These are phyloP conservation scores for Trichoderma sp. DNA, from an alignment of 2,329 filamentous ascomycete species.

Conservation along the genomic window DNA sequence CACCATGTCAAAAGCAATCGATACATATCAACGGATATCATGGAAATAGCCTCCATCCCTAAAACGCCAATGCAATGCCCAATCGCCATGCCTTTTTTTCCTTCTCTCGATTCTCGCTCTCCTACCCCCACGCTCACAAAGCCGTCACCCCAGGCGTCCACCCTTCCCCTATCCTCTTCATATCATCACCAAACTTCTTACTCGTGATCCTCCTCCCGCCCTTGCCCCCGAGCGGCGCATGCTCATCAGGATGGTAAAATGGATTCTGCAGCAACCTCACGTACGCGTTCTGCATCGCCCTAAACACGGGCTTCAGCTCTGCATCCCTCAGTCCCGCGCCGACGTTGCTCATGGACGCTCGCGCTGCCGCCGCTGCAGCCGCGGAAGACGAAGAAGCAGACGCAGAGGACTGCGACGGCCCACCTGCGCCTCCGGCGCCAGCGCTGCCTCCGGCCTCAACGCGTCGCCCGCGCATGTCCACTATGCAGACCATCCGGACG, in stretches of 20 bases:
- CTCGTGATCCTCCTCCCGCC: slow-evolving; percentile 77
- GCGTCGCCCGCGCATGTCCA: slow-evolving; percentile 71
- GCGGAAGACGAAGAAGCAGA: slow-evolving; percentile 28
- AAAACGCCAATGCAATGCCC: slow-evolving; percentile 28
- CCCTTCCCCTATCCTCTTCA: slow-evolving; percentile 80
- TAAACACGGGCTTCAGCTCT: slow-evolving; percentile 90
- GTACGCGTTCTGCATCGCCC: slow-evolving; percentile 90
- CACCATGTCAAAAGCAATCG: slow-evolving; percentile 5
- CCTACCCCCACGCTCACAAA: slow-evolving; percentile 50
- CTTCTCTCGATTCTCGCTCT: neutral
- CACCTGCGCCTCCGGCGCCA: slow-evolving; percentile 19
- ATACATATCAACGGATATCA: slow-evolving; percentile 23
- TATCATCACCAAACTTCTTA: slow-evolving; percentile 76
- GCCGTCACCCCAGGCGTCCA: slow-evolving; percentile 77
- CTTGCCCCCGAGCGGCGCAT: slow-evolving; percentile 61
- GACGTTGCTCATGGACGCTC: slow-evolving; percentile 42
- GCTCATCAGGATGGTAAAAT: slow-evolving; percentile 89
- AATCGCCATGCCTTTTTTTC: neutral
- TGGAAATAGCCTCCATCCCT: neutral
- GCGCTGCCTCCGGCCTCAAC: slow-evolving; percentile 16
- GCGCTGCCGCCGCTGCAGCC: slow-evolving; percentile 30
- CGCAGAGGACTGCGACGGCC: slow-evolving; percentile 33
- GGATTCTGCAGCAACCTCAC: slow-evolving; percentile 88
- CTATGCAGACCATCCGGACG: slow-evolving; percentile 84
- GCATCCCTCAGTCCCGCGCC: slow-evolving; percentile 75